Conservation (phyloP, 805 yeast species). For the Metschnikowia gelsemii region DNA sequence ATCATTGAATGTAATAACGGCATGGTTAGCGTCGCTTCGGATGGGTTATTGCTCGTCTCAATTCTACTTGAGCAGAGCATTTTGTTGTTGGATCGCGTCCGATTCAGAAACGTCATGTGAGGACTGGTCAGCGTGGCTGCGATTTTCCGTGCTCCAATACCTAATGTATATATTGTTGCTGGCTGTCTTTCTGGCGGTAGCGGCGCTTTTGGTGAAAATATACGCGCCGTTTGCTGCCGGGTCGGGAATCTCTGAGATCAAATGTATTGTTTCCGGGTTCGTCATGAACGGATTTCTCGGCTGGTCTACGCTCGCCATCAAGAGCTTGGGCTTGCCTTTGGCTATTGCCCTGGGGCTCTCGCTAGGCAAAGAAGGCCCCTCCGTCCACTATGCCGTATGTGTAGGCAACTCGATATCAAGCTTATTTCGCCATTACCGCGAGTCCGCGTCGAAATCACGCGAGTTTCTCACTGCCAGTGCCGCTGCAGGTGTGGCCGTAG, state of each 20-base stretch:
- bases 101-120: slow-evolving; percentile 40
- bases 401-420: slow-evolving; percentile 81
- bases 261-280: slow-evolving; percentile 91
- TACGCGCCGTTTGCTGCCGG: slow-evolving; percentile 94
- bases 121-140: slow-evolving; percentile 71
- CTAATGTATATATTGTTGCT: slow-evolving; percentile 59
- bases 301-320: slow-evolving; percentile 67
- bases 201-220: slow-evolving; percentile 66
- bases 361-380: slow-evolving; percentile 97
- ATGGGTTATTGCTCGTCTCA: slow-evolving; percentile 73
- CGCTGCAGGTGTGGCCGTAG: slow-evolving; percentile 98
- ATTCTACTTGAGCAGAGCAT: slow-evolving; percentile 67
- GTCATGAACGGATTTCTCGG: slow-evolving; percentile 74
- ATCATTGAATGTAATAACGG: slow-evolving; percentile 74
- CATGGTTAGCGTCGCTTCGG: slow-evolving; percentile 77
- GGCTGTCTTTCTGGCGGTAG: slow-evolving; percentile 55
- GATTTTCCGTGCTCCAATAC: slow-evolving; percentile 47
- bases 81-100: slow-evolving; percentile 75
- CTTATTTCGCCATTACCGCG: slow-evolving; percentile 45
- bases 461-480: slow-evolving; percentile 85
- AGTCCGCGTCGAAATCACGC: slow-evolving; percentile 45
- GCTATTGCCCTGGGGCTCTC: slow-evolving; percentile 92
- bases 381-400: slow-evolving; percentile 96
- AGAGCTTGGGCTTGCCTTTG: slow-evolving; percentile 78
- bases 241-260: slow-evolving; percentile 95